A percentile compares a stretch with the other conserved stretches of the same genome.
Conservation (phyloP, 345 rosid species). For the Hibiscus syriacus region DNA sequence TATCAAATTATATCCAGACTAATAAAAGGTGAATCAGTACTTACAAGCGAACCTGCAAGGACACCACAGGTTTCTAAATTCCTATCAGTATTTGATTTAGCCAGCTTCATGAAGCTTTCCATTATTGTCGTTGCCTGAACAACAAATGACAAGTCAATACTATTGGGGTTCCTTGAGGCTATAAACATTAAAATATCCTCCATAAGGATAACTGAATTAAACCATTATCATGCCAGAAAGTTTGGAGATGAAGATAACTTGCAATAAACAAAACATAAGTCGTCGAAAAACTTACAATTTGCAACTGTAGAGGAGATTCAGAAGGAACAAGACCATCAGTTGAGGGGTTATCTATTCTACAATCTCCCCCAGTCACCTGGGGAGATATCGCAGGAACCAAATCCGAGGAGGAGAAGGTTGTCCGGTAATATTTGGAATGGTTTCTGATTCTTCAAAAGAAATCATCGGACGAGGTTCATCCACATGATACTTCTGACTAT, state of each 20-base stretch:
- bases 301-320: constrained; percentile 80
- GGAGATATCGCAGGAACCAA: constrained; percentile 46
- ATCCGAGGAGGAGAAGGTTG: constrained; percentile 96
- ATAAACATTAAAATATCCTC: neutral
- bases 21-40: constrained; percentile 21
- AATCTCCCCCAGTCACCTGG: constrained; percentile 38
- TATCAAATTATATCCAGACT: constrained; percentile 3
- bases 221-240: neutral
- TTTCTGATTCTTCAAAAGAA: constrained; percentile 75
- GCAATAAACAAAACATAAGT: neutral
- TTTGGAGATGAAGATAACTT: neutral
- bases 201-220: neutral
- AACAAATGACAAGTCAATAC: constrained; percentile 6
- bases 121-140: constrained; percentile 83
- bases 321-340: constrained; percentile 43
- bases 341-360: constrained; percentile 41
- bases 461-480: constrained; percentile 73
- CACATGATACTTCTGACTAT: constrained; percentile 24
- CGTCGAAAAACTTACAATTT: constrained; percentile 57
- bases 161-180: neutral
- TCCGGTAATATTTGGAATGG: constrained; percentile 40
- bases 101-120: constrained; percentile 94
- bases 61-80: constrained; percentile 97
- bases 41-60: constrained; percentile 92
- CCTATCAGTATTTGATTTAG: constrained; percentile 73